These are phyloP conservation scores for Meyerozyma guilliermondii DNA, from an alignment of 1,139 yeast genomes.

Conservation along the genomic window DNA sequence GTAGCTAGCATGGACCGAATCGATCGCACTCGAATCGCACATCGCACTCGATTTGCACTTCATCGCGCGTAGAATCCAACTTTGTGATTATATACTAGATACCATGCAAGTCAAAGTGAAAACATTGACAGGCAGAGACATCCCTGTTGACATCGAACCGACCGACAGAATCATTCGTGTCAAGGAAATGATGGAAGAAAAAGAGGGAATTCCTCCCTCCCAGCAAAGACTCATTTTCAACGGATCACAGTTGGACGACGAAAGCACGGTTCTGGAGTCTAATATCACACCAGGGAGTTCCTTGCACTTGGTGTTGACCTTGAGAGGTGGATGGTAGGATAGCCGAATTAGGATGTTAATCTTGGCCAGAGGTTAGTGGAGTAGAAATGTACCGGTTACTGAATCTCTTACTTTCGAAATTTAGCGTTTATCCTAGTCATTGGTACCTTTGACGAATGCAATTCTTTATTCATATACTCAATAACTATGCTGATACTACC, in stretches of 20 bases:
- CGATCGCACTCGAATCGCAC: too few species aligned
- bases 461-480: too few species aligned
- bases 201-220: constrained; percentile 95
- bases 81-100: constrained; percentile 18
- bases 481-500: not conserved
- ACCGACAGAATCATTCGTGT: constrained; percentile 71
- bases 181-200: constrained; percentile 92
- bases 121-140: constrained; percentile 82
- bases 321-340: constrained; percentile 64
- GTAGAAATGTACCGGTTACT: too few species aligned
- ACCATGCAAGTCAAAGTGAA: constrained; percentile 64
- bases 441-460: too few species aligned
- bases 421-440: too few species aligned
- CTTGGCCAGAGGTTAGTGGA: too few species aligned
- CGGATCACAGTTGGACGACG: constrained; percentile 90
- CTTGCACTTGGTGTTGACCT: constrained; percentile 81
- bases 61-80: not conserved
- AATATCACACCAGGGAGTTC: constrained; percentile 74
- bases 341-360: too few species aligned
- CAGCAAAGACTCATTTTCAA: constrained; percentile 89
- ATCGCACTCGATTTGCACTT: not conserved
- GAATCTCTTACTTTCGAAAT: too few species aligned
- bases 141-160: constrained; percentile 75
- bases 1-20: constrained; percentile 47
- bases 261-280: constrained; percentile 61